Evolutionary conservation across 2,329 filamentous ascomycete genomes (phyloP), one percentile per base, ranked within the genome.

Genomic region (Hypoxylon sp.): DNA sequence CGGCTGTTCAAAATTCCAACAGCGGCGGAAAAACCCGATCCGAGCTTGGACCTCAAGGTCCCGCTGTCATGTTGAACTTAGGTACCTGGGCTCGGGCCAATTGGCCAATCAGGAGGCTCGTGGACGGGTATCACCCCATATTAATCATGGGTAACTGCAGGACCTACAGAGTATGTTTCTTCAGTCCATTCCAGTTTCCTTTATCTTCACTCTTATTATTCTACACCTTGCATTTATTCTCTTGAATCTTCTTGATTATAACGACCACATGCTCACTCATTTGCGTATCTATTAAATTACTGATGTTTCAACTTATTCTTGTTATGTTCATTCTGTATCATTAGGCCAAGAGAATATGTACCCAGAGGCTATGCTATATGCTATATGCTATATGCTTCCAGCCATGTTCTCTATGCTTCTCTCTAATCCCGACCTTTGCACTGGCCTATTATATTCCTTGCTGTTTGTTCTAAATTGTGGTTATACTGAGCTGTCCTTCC

Each of bases 11-110:
- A 77, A 71, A 73, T 66, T 66, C 37, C 53, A 46, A n/a, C 39
- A 8, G 64, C 65, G 70, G 77, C 76, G 74, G 75, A 76, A 77
- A 77, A 76, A 75, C 74, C 74, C 74, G 75, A 75, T 70, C 74
- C 74, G 75, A 72, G 71, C 65, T 68, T 68, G 62, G 68, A 50
- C 62, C 62, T 64, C 59, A 67, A 67, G 24, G 24, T 27, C 24
- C 24, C 24, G 24, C 24, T 27, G 24, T 27, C 24, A 50, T n/a
- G 55, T 62, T 44, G 21, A 44, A 59, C 44, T 42, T 57, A 52
- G 50, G 47, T 47, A 42, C 50, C 17, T 55, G 17, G 17, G 31
- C 46, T 35, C 31, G 60, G 60, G 65, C 48, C 67, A 60, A 72
- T 73, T 73, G 70, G 8, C 72, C 72, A 72, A 73, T 73, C 63